These are phyloP conservation scores for Plasmodium coatneyi DNA, from an alignment of 169 alveolate genomes.

Conservation along the genomic window DNA sequence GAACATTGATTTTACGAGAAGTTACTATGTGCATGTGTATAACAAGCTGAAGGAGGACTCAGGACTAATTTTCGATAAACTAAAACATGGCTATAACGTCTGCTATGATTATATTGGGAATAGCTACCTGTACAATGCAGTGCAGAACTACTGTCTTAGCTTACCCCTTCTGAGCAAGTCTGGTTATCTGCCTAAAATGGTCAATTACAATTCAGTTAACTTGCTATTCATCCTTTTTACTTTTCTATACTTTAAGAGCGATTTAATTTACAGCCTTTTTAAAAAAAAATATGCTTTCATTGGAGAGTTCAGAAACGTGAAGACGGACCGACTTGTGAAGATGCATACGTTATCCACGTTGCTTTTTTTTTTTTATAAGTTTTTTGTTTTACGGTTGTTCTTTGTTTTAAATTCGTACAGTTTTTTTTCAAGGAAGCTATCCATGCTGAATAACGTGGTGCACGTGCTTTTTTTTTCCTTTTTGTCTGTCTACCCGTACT, in stretches of 20 bases:
- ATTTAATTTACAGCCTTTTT: constrained; percentile 54
- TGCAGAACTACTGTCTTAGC: neutral
- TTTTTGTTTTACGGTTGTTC: constrained; percentile 51
- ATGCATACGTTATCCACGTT: constrained; percentile 59
- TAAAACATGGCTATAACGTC: constrained; percentile 8
- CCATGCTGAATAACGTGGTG: constrained; percentile 21
- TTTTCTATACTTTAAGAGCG: constrained; percentile 31
- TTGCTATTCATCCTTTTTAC: constrained; percentile 65
- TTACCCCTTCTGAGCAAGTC: constrained; percentile 48
- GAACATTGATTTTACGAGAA: constrained; percentile 26
- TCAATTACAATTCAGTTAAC: constrained; percentile 64
- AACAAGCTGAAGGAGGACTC: constrained; percentile 27
- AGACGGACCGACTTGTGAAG: constrained; percentile 65
- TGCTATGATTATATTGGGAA: neutral
- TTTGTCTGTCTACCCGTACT: constrained; percentile 44
- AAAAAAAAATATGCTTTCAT: constrained; percentile 73
- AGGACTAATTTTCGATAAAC: neutral
- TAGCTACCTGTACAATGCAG: neutral
- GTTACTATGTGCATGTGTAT: neutral
- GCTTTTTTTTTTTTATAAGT: constrained; percentile 68
- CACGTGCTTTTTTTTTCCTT: constrained; percentile 59
- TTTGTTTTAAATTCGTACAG: constrained; percentile 58
- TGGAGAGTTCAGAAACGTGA: constrained; percentile 66
- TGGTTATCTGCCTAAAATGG: constrained; percentile 11
- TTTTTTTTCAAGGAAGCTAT: constrained; percentile 38